Percentiles rank a stretch among this genome's conserved stretches.
Evolutionary conservation across 768 basidiomycete genomes (phyloP).

Genomic region (Mycena polygramma): DNA sequence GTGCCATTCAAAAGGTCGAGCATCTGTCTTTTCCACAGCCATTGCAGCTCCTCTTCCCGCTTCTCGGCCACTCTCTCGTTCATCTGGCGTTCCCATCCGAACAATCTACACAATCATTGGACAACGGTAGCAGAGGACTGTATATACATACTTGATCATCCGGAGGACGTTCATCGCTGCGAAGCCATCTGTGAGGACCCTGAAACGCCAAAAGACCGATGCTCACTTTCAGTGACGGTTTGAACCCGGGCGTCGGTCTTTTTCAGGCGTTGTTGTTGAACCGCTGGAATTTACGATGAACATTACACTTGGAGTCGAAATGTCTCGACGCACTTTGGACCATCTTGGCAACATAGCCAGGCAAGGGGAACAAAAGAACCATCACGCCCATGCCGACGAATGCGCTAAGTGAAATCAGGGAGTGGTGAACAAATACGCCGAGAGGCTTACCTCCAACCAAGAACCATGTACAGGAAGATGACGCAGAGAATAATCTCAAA

Average conservation of each 20-base stretch:
- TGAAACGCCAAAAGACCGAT: slow-evolving; percentile 27
- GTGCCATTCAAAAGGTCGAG: slow-evolving; percentile 62
- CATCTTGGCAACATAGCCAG: slow-evolving; percentile 66
- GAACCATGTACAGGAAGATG: slow-evolving; percentile 60
- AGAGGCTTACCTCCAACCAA: slow-evolving; percentile 62
- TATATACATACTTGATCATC: slow-evolving; percentile 65
- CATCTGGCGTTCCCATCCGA: slow-evolving; percentile 76
- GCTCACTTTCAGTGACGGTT: slow-evolving; percentile 69
- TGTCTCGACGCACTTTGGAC: slow-evolving; percentile 49
- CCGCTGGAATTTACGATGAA: slow-evolving; percentile 28
- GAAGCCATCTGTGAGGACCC: slow-evolving; percentile 41
- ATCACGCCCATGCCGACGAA: slow-evolving; percentile 65
- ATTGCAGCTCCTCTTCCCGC: slow-evolving; percentile 71
- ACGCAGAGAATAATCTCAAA: slow-evolving; percentile 56
- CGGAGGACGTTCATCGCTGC: slow-evolving; percentile 71
- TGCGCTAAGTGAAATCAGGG: slow-evolving; percentile 50
- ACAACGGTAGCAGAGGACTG: neutral
- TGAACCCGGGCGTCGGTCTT: slow-evolving; percentile 75
- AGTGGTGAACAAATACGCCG: neutral
- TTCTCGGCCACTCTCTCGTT: slow-evolving; percentile 65
- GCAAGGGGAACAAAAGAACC: slow-evolving; percentile 62
- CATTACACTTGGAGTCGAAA: neutral
- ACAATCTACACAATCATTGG: slow-evolving; percentile 49
- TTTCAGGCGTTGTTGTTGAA: slow-evolving; percentile 67
- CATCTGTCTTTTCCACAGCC: slow-evolving; percentile 62